Evolutionary conservation across 345 rosid species (phyloP).

Genomic region (Bruguiera parviflora): DNA sequence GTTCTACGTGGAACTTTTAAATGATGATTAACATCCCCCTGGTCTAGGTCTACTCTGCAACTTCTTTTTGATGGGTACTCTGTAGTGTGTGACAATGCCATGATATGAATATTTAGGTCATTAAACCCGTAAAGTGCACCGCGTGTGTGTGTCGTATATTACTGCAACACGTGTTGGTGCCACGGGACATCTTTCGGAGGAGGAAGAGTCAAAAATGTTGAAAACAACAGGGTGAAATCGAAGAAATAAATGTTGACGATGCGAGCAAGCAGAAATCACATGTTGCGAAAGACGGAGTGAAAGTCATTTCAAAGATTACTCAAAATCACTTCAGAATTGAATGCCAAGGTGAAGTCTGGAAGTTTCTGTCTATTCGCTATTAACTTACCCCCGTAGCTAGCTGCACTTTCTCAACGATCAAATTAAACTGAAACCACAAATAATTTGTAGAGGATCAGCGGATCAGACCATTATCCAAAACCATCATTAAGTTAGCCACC

Average conservation of each 20-base stretch:
- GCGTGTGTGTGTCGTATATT: fast-evolving
- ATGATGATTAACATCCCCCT: too few species aligned
- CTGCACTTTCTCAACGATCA: neutral
- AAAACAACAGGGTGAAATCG: neutral
- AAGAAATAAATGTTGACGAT: neutral
- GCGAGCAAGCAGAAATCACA: slow-evolving; percentile 5
- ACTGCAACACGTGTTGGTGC: too few species aligned
- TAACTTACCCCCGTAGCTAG: slow-evolving; percentile 10
- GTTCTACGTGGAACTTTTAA: too few species aligned
- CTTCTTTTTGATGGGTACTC: too few species aligned
- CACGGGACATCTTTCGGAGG: neutral
- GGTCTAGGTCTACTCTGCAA: too few species aligned
- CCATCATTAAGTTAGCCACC: too few species aligned
- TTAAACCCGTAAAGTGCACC: too few species aligned
- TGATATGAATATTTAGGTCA: too few species aligned
- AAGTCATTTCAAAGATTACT: slow-evolving; percentile 16
- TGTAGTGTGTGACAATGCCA: too few species aligned
- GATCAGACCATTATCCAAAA: too few species aligned
- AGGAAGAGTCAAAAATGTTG: neutral
- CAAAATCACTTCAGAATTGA: slow-evolving; percentile 12
- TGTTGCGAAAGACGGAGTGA: neutral
- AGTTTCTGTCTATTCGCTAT: slow-evolving; percentile 38
- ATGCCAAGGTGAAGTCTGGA: slow-evolving; percentile 31
- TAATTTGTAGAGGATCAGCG: too few species aligned
- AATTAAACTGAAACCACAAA: too few species aligned